Conservation (phyloP, 1,284 basidiomycete species). For the Xerocomus amazonicus region DNA sequence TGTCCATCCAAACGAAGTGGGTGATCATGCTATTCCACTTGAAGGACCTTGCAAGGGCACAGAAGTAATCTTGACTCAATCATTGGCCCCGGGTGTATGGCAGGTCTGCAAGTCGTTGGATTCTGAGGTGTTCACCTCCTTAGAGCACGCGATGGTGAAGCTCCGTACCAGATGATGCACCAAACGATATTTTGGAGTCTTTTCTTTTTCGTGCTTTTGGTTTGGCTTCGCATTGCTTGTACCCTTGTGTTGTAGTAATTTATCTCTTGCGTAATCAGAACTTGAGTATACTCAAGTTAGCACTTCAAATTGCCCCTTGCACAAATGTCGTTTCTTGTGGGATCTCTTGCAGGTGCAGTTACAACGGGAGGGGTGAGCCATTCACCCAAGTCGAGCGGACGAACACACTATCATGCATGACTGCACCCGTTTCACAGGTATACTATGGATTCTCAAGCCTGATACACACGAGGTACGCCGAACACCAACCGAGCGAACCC, state of each 20-base stretch:
- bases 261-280: constrained; percentile 2
- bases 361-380: constrained; percentile 51
- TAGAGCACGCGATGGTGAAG: constrained; percentile 28
- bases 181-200: too few species aligned
- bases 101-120: constrained; percentile 21
- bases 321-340: constrained; percentile 49
- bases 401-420: neutral
- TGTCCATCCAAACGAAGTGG: constrained; percentile 19
- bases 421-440: constrained; percentile 34
- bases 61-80: constrained; percentile 24
- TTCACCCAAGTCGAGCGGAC: neutral
- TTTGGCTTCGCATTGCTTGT: constrained; percentile 9
- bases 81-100: constrained; percentile 15
- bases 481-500: too few species aligned
- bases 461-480: constrained; percentile 46
- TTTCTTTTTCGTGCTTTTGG: neutral
- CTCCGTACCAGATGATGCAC: constrained; percentile 19
- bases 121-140: constrained; percentile 8
- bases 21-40: constrained; percentile 26
- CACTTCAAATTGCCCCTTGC: too few species aligned
- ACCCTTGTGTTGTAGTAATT: constrained; percentile 2
- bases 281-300: too few species aligned
- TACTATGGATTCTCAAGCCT: constrained; percentile 62
- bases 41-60: constrained; percentile 20
- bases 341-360: constrained; percentile 55